Evolutionary conservation across 2,329 filamentous ascomycete genomes (phyloP).

Genomic region (Orbilia ellipsospora): DNA sequence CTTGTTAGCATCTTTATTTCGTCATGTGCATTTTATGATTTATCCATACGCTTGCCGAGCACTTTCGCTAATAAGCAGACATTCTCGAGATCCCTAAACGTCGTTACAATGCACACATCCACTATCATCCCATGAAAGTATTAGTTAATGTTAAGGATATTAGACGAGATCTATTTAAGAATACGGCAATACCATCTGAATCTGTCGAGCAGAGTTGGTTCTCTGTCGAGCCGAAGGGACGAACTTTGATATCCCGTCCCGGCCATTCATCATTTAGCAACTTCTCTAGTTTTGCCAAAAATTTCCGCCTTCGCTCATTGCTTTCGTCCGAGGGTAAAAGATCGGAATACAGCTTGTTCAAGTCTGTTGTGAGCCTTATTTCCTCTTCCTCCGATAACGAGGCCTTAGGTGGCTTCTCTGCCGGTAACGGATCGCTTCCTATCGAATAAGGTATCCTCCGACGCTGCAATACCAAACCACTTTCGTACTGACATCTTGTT

Average conservation of each 20-base stretch:
- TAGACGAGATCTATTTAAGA: slow-evolving; percentile 9
- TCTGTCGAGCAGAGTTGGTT: slow-evolving; percentile 94
- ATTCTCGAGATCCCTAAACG: slow-evolving; percentile 85
- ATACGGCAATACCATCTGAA: slow-evolving; percentile 80
- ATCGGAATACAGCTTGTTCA: slow-evolving; percentile 84
- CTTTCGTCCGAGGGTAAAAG: slow-evolving; percentile 85
- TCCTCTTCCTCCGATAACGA: slow-evolving; percentile 78
- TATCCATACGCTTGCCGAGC: slow-evolving; percentile 75
- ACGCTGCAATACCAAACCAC: slow-evolving; percentile 80
- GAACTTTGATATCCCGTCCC: slow-evolving; percentile 85
- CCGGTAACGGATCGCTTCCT: slow-evolving; percentile 81
- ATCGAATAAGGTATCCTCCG: slow-evolving; percentile 91
- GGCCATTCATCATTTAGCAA: slow-evolving; percentile 94
- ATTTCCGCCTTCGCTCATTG: slow-evolving; percentile 76
- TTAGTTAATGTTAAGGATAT: slow-evolving; percentile 19
- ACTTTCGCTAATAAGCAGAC: slow-evolving; percentile 91
- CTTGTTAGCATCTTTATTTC: slow-evolving; percentile 42
- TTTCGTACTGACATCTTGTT: slow-evolving; percentile 87
- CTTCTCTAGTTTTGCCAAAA: slow-evolving; percentile 87
- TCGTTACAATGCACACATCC: slow-evolving; percentile 95
- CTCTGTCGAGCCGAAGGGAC: slow-evolving; percentile 97
- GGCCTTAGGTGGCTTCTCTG: slow-evolving; percentile 76
- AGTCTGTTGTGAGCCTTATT: slow-evolving; percentile 79
- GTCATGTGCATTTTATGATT: slow-evolving; percentile 1
- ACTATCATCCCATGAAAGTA: slow-evolving; percentile 68